Conservation (phyloP, 495 filamentous ascomycete genomes). For the Apiosordaria backusii region DNA sequence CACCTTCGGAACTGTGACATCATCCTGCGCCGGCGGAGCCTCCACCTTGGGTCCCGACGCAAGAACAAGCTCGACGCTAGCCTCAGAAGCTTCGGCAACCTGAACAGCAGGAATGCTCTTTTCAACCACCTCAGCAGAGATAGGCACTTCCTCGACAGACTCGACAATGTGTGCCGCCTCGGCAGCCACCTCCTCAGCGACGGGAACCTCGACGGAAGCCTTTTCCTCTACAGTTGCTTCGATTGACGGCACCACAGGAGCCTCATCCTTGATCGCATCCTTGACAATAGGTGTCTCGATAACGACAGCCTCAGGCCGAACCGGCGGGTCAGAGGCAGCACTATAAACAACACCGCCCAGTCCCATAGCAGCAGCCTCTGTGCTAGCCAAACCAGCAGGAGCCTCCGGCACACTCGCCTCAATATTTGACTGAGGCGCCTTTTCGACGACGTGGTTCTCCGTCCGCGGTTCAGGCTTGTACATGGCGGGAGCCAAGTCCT, state of each 20-base stretch:
- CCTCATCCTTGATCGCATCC: background rate
- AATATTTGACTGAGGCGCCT: background rate
- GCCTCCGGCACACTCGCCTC: background rate
- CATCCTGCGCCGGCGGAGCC: background rate
- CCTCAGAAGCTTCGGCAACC: background rate
- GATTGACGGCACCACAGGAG: too few species aligned
- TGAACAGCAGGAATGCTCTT: background rate
- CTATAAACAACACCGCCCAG: background rate
- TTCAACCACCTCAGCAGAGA: background rate
- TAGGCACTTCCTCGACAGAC: background rate
- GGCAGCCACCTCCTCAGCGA: background rate
- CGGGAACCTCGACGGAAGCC: too few species aligned
- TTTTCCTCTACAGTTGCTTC: too few species aligned
- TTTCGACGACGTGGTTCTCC: background rate
- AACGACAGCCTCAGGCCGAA: background rate
- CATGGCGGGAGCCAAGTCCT: constrained; percentile 8
- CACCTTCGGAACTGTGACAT: background rate
- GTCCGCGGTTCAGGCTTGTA: background rate
- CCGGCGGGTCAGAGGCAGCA: background rate
- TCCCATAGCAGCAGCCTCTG: background rate
- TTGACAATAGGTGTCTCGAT: background rate
- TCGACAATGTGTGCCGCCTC: background rate
- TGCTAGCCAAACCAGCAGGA: background rate
- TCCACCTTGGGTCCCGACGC: background rate
- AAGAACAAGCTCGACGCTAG: background rate